Evolutionary conservation across 805 yeast species (phyloP).

Genomic region (Yarrowia keelungensis): DNA sequence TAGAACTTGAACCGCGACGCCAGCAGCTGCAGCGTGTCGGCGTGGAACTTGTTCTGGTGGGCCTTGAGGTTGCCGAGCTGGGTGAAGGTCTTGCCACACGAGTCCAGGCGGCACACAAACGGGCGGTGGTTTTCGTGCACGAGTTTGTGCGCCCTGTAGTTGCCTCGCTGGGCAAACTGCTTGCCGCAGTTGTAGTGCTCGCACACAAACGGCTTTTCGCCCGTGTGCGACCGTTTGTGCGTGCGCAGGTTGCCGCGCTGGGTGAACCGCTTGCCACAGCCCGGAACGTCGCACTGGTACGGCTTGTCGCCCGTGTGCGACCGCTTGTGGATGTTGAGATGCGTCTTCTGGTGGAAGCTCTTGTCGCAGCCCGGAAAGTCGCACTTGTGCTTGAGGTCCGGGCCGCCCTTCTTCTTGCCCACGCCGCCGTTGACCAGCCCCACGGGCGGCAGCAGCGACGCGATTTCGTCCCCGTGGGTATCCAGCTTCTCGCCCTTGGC

Average conservation of each 20-base stretch:
- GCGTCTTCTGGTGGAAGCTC: conserved; percentile 87
- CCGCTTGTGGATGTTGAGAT: conserved; percentile 85
- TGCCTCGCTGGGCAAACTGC: conserved; percentile 87
- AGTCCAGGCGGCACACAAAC: conserved; percentile 77
- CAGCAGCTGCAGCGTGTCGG: conserved; percentile 69
- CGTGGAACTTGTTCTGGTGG: conserved; percentile 90
- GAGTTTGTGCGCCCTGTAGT: conserved; percentile 82
- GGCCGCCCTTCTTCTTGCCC: conserved; percentile 60
- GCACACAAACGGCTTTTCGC: conserved; percentile 89
- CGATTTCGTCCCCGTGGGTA: conserved; percentile 47
- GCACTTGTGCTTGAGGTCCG: conserved; percentile 47
- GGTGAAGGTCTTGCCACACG: conserved; percentile 83
- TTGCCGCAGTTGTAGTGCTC: conserved; percentile 65
- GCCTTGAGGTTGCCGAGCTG: conserved; percentile 93
- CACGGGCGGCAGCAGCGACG: conserved; percentile 62
- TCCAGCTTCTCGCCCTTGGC: conserved; percentile 64
- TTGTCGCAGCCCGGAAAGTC: conserved; percentile 65
- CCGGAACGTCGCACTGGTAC: conserved; percentile 67
- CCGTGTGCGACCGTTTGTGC: conserved; percentile 85
- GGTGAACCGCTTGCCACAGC: conserved; percentile 80
- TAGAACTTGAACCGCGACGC: conserved; percentile 57
- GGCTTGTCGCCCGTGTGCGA: conserved; percentile 90
- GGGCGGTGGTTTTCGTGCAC: conserved; percentile 85
- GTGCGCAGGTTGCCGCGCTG: conserved; percentile 92
- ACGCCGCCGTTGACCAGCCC: conserved; percentile 80